Evolutionary conservation across 2,329 filamentous ascomycete species (phyloP).

Genomic region (Magnaporthiopsis poae): DNA sequence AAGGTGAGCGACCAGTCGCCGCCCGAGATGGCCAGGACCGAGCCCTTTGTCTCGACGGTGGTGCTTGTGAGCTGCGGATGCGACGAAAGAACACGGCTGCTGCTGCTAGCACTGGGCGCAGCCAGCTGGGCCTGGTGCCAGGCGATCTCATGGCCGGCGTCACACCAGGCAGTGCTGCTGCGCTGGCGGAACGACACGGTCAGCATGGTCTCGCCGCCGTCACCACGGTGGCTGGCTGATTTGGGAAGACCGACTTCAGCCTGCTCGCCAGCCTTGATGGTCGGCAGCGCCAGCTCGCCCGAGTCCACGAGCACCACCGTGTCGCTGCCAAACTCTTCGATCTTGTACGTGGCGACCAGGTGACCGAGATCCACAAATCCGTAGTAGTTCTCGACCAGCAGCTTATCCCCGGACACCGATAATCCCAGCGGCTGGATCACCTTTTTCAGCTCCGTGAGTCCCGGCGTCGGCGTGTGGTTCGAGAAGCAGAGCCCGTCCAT

Average conservation of each 20-base stretch:
- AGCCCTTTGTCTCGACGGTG: slow-evolving; percentile 16
- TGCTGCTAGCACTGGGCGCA: slow-evolving; percentile 10
- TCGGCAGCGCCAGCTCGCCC: slow-evolving; percentile 31
- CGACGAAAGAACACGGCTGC: slow-evolving; percentile 8
- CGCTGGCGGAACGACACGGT: slow-evolving; percentile 35
- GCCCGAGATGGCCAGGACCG: slow-evolving; percentile 21
- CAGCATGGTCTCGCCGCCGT: slow-evolving; percentile 33
- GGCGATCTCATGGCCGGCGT: slow-evolving; percentile 43
- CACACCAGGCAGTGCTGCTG: slow-evolving; percentile 38
- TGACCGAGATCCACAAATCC: slow-evolving; percentile 37
- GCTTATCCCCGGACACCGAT: slow-evolving; percentile 23
- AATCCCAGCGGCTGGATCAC: slow-evolving; percentile 45
- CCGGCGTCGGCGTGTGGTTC: slow-evolving; percentile 46
- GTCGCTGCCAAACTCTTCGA: slow-evolving; percentile 31
- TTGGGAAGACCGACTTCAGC: slow-evolving; percentile 24
- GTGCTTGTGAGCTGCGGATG: neutral
- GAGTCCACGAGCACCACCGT: slow-evolving; percentile 22
- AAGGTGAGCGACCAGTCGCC: slow-evolving; percentile 31
- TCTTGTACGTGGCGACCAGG: slow-evolving; percentile 31
- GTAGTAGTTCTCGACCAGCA: slow-evolving; percentile 36
- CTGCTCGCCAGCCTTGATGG: slow-evolving; percentile 28
- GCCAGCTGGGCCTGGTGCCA: slow-evolving; percentile 39
- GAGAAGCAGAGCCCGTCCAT: slow-evolving; percentile 50
- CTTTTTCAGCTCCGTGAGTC: slow-evolving; percentile 47
- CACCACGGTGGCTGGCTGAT: slow-evolving; percentile 19